Base-by-base conservation (phyloP, 1,284 basidiomycete species). In the Hypsizygus ulmarius region DNA sequence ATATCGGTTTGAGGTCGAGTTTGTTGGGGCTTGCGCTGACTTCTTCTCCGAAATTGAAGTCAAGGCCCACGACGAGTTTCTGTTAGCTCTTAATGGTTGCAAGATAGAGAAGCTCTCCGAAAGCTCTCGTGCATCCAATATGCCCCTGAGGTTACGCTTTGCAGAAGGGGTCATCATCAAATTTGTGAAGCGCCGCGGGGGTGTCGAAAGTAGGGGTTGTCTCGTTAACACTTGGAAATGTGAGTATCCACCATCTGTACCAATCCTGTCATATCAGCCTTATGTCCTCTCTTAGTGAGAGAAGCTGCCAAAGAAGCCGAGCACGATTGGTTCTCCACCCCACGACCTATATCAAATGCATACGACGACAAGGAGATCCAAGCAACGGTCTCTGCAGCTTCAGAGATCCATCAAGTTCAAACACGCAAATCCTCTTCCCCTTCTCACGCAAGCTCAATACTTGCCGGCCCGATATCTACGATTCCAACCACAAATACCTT, bases 71-170 rank as follows among this genome's bases (percentile, higher is more conserved):
- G 69, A 77, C 47, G 58, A 59, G 18, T 54, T 81, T 19, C 57
- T 60, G 16, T 45, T 82, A 15, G 68, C 73, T 10, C 65, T 82
- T n/a, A 70, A 66, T 49, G 75, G 75, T 1, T 67, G 61, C 21
- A 47, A 42, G 11, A 47, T 71, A 12, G 59, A 59, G 36, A 57
- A 15, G 38, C 55, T 59, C 32, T 37, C 54, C 14, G 56, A 59
- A 21, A 57, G 63, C 11, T 66, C 59, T 14, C 59, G 62, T 18
- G 58, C 58, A 19, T 64, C 61, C 49, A 66, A 45, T 30, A 54
- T 73, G 8, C 64, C 70, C 27, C 58, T 76, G 45, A 51, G 56
- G n/a, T 54, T 77, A 41, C 58, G 59, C 30, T 78, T 68, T 50
- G 50, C 58, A 1, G 54, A 68, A 1, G 75, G 74, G 25, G 65